Percentiles rank a stretch among this genome's conserved stretches.
Conservation (phyloP, 2,329 filamentous ascomycete genomes). For the Tolypocladium tropicale region DNA sequence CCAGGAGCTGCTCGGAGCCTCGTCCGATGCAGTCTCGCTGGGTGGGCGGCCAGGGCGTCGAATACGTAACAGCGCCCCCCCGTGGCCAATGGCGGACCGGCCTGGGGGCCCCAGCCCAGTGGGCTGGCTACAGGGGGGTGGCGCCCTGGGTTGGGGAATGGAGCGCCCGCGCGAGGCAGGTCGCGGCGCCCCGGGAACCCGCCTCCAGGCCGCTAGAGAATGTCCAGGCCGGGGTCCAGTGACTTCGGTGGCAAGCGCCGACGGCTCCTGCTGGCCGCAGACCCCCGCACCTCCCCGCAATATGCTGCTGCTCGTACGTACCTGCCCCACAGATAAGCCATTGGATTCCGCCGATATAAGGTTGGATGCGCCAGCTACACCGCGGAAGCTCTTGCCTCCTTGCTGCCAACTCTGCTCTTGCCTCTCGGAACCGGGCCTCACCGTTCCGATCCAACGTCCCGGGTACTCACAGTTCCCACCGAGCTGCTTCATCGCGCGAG, state of each 20-base stretch:
- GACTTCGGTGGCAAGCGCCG: neutral
- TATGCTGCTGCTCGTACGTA: neutral
- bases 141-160: neutral
- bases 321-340: neutral
- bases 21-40: neutral
- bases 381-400: neutral
- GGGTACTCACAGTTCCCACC: neutral
- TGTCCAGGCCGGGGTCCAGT: neutral
- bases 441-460: too few species aligned
- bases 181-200: neutral
- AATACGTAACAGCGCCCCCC: conserved; percentile 1
- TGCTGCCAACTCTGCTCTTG: neutral
- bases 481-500: neutral
- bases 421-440: neutral
- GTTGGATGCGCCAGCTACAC: neutral
- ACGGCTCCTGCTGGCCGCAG: neutral
- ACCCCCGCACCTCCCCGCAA: neutral
- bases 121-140: neutral
- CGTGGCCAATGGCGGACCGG: neutral
- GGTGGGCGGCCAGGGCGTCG: neutral
- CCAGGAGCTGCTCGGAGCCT: neutral
- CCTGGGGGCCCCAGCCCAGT: neutral
- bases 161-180: neutral
- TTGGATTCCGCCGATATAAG: neutral
- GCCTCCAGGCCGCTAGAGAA: neutral